Evolutionary conservation across 148 eudicot genomes (phyloP), one percentile per base, ranked within the genome.

Genomic region (Nyssa sinensis): DNA sequence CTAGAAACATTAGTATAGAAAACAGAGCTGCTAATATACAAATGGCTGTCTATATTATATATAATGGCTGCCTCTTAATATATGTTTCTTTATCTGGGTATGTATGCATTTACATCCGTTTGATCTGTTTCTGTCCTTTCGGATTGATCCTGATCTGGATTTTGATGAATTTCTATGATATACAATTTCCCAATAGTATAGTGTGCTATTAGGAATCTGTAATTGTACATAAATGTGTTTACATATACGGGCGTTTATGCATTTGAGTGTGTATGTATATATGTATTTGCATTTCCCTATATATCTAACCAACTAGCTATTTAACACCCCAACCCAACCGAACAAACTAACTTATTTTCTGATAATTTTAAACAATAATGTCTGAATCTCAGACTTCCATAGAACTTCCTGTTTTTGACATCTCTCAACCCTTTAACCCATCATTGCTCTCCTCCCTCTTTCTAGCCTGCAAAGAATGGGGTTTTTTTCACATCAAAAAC

Each of bases 401-500:
- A 53, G 73, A 84, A 62, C 91, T 91, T 67, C 91, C 91, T 55
- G 74, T 76, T 60, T 76, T 91, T 28, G 96, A 91, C 79, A 77
- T 89, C 70, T 87, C 84, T 10, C 83, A 79, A 72, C 81, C 88
- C 58, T 71, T 81, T 28, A 83, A 57, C 60, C 76, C 88, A 41
- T 81, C 91, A 25, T 79, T 91, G 67, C 80, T 83, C 29, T 82
- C 87, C 21, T 80, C 84, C 72, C 86, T 91, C 23, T 74, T 82
- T 61, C 39, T 80, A 68, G 91, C 93, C 37, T 91, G 96, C 75
- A 82, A 77, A 80, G 83, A 89, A 76, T 91, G 91, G 96, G 96
- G 96, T 8, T 88, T 89, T 77, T 91, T 91, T 79, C 93, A 79
- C 74, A 80, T 91, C 74, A 76, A 60, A 34, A 89, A 89, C 75